A percentile compares a stretch with the other conserved stretches of the same genome.
Conservation (phyloP, 2,329 filamentous ascomycete genomes). For the Colletotrichum agaves region DNA sequence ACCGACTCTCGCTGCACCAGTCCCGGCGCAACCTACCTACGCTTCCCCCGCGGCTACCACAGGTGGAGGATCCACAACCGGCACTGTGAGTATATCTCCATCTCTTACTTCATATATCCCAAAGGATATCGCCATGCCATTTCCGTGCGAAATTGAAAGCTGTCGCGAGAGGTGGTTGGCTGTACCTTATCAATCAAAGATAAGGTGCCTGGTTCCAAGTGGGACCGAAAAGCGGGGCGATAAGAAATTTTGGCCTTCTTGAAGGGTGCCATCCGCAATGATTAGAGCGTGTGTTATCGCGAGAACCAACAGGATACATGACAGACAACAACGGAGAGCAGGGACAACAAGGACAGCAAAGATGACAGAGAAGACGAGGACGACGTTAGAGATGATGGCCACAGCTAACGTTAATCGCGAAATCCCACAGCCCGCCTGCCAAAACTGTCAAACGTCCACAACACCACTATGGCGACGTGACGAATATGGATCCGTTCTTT, state of each 20-base stretch:
- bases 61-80: slow-evolving; percentile 25
- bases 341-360: background rate
- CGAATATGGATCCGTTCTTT: slow-evolving; percentile 93
- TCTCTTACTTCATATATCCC: background rate
- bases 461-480: slow-evolving; percentile 98
- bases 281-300: background rate
- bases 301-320: background rate
- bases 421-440: slow-evolving; percentile 88
- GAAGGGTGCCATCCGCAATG: too few species aligned
- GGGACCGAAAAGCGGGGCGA: background rate
- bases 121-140: too few species aligned
- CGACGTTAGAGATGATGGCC: slow-evolving; percentile 55
- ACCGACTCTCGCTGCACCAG: slow-evolving; percentile 15
- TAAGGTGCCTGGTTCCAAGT: background rate
- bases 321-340: background rate
- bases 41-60: slow-evolving; percentile 20
- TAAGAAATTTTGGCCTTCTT: background rate
- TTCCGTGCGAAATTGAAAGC: background rate
- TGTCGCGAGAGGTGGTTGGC: background rate
- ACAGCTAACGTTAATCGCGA: slow-evolving; percentile 68
- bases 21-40: slow-evolving; percentile 20
- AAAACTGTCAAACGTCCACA: slow-evolving; percentile 95
- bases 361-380: background rate
- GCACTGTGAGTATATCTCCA: slow-evolving; percentile 20
- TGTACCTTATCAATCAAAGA: background rate